phyloP scores from a whole-genome alignment of 129 eudicot species.

The Apium graveolens region DNA sequence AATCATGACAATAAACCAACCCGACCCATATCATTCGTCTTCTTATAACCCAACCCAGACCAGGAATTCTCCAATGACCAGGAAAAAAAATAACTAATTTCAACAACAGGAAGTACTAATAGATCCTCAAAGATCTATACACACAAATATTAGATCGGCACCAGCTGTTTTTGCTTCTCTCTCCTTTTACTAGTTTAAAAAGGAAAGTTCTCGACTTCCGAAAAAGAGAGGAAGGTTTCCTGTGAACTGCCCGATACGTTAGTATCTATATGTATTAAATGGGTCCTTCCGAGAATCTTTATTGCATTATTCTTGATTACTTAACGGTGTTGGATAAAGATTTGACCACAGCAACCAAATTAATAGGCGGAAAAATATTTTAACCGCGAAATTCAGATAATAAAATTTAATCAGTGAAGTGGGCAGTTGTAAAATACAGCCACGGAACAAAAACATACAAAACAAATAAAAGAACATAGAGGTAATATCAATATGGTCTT shows the following conservation, averaged over 20 bases:
- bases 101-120: background rate
- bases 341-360: background rate
- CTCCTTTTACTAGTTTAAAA: background rate
- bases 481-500: background rate
- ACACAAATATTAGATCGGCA: background rate
- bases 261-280: background rate
- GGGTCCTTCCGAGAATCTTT: background rate
- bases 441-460: slow-evolving; percentile 10
- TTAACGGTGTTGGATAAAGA: background rate
- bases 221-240: too few relatives aligned
- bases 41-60: background rate
- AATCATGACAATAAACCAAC: background rate
- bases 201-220: background rate
- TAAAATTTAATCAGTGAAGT: too few relatives aligned
- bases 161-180: background rate
- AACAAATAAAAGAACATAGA: slow-evolving; percentile 21
- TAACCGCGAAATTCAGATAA: background rate
- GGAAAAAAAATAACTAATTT: background rate
- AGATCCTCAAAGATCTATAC: background rate
- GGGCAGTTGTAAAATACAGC: background rate
- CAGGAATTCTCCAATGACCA: background rate
- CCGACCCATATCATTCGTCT: background rate
- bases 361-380: background rate
- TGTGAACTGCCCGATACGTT: too few relatives aligned
- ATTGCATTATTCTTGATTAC: background rate